Evolutionary conservation across 768 basidiomycete species (phyloP).

Genomic region (Leucosporidium creatinivorum): DNA sequence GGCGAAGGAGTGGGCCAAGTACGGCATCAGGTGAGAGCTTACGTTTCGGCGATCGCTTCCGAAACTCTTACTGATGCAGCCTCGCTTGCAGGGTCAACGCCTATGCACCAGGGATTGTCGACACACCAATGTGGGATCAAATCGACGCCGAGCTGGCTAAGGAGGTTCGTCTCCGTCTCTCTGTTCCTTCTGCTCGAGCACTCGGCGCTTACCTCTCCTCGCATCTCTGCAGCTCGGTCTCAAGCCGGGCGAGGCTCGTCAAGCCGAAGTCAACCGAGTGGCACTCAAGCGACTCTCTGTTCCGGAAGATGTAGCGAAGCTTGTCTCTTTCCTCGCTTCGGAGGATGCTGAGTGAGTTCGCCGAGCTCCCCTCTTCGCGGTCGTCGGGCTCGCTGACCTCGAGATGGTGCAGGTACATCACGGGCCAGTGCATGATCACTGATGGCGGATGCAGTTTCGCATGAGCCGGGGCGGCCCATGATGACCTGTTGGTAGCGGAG

Average conservation of each 20-base stretch:
- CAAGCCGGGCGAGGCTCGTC: neutral
- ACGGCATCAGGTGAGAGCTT: neutral
- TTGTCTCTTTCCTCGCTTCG: constrained; percentile 26
- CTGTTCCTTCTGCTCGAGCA: too few species aligned
- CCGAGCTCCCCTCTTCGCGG: too few species aligned
- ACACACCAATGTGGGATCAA: constrained; percentile 21
- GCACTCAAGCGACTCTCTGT: neutral
- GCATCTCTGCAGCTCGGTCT: neutral
- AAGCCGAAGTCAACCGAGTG: neutral
- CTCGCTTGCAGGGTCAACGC: constrained; percentile 12
- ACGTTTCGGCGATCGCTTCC: too few species aligned
- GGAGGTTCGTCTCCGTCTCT: neutral
- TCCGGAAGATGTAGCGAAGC: constrained; percentile 19
- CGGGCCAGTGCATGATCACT: too few species aligned
- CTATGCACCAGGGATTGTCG: constrained; percentile 17
- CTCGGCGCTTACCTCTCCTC: too few species aligned
- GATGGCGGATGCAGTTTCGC: constrained; percentile 53
- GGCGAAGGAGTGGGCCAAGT: constrained; percentile 28
- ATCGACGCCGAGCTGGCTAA: constrained; percentile 24
- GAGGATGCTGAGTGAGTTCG: constrained; percentile 20
- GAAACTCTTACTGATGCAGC: too few species aligned
- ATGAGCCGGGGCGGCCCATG: constrained; percentile 90
- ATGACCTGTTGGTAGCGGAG: constrained; percentile 47
- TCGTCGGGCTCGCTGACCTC: too few species aligned
- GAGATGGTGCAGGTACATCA: too few species aligned